Percentiles rank a stretch among this genome's conserved stretches.
These are phyloP conservation scores for Clarireedia sp. DNA, from an alignment of 2,329 filamentous ascomycete species.

Conservation along the genomic window DNA sequence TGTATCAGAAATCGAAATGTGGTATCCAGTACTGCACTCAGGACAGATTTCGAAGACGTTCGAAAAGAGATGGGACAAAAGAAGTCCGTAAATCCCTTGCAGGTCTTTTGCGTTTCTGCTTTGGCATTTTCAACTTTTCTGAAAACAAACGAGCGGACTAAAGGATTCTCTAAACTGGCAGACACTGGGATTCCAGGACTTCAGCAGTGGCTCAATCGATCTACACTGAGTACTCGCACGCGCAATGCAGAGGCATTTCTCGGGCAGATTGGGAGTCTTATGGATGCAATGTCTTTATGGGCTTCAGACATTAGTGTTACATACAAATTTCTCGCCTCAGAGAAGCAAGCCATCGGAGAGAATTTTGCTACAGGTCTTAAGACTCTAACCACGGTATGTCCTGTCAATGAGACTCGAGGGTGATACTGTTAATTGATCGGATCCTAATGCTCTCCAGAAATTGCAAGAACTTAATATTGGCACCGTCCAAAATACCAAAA, in stretches of 20 bases:
- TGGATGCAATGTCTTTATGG: conserved; percentile 9
- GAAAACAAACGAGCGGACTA: too few relatives aligned
- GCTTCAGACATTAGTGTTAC: conserved; percentile 8
- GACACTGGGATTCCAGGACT: conserved; percentile 14
- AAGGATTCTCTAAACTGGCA: conserved; percentile 10
- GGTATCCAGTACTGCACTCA: background rate
- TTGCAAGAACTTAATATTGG: background rate
- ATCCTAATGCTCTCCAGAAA: too few relatives aligned
- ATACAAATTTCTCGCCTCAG: conserved; percentile 6
- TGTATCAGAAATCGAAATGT: conserved; percentile 16
- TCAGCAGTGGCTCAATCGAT: conserved; percentile 10
- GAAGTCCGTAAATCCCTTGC: background rate
- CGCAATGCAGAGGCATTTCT: conserved; percentile 11
- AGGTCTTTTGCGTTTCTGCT: conserved; percentile 16
- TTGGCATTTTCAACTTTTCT: background rate
- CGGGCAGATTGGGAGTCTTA: conserved; percentile 9
- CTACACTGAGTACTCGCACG: conserved; percentile 11
- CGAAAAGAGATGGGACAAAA: conserved; percentile 8
- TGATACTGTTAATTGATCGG: too few relatives aligned
- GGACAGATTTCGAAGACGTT: conserved; percentile 9
- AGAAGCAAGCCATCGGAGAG: background rate
- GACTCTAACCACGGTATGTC: conserved; percentile 7
- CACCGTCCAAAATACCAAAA: background rate
- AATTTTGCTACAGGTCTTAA: background rate
- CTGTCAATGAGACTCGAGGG: background rate